Base-by-base conservation (phyloP, 495 filamentous ascomycete species). In the Xylaria grammica region DNA sequence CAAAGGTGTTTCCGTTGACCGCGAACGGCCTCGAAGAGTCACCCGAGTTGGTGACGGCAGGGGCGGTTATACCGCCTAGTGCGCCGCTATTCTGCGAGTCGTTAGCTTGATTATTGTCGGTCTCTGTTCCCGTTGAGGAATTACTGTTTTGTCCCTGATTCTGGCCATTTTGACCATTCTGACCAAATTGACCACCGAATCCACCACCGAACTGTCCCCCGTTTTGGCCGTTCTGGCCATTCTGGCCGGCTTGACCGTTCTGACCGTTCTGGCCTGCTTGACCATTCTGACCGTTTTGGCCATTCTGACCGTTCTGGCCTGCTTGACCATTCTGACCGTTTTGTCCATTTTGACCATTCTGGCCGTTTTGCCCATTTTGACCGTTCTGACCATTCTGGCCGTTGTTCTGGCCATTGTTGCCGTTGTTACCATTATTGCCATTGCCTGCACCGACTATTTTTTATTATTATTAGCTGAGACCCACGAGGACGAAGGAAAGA, bases 1-100 rank as follows among this genome's bases (percentile, higher is more conserved):
- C 74, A 59, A 86, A 85, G 9, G 83, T 83, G 72, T 78, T 75
- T 36, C 81, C 83, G 69, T 79, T 78, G 44, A 87, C 83, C 29
- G 56, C 26, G 73, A 86, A 85, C 49, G 82, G 81, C 38, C 83
- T 70, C 7, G 61, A 74, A 1, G 70, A 65, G 57, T 83, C 72
- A 26, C 78, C 75, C n/a, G 77, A 77, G 65, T 82, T 74, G 45
- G 64, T 63, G 26, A 79, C 64, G 0, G 70, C 69, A 13, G 77
- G 77, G n/a, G 73, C 72, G 7, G 67, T 59, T 59, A 75, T 69
- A 32, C 78, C 77, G 55, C 56, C 75, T 50, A 78, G 63, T 54
- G 72, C 69, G 29, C 42, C 34, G 36, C 60, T 62, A 62, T 42
- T 59, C 40, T 65, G 52, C 49, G 56, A 62, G 34, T 65, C 46